phyloP scores from a whole-genome alignment of 2,329 filamentous ascomycete genomes.

The Epicoccum nigrum region DNA sequence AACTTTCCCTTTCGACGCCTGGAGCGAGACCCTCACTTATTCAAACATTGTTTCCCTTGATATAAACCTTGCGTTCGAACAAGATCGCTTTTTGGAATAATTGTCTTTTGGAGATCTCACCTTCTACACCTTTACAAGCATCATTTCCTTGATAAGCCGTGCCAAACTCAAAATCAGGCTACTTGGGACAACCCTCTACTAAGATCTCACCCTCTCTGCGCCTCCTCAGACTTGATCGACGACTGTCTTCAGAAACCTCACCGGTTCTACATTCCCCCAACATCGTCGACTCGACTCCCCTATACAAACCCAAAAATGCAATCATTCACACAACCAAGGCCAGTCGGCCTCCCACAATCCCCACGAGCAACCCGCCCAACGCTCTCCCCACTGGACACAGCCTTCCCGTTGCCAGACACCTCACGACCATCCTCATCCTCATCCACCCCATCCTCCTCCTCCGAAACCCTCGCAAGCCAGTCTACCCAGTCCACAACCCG shows the following conservation, averaged over 20 bases:
- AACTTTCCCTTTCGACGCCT: conserved; percentile 23
- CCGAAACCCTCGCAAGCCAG: conserved; percentile 4
- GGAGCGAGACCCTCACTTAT: conserved; percentile 22
- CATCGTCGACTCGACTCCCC: background rate
- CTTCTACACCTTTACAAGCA: too few relatives aligned
- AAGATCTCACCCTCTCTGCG: too few relatives aligned
- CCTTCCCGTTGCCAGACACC: conserved; percentile 14
- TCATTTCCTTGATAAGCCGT: background rate
- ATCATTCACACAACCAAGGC: conserved; percentile 23
- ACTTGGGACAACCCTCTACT: too few relatives aligned
- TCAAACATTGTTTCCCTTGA: conserved; percentile 26
- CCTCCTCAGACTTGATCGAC: too few relatives aligned
- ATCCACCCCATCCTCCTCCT: conserved; percentile 12
- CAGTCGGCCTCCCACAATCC: conserved; percentile 29
- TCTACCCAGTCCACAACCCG: too few relatives aligned
- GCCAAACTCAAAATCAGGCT: background rate
- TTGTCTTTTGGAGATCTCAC: too few relatives aligned
- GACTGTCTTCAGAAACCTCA: too few relatives aligned
- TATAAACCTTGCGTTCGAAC: conserved; percentile 11
- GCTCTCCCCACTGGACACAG: conserved; percentile 32
- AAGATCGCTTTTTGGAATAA: conserved; percentile 10
- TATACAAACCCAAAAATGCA: conserved; percentile 2
- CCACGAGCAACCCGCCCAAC: conserved; percentile 30
- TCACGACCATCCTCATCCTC: conserved; percentile 14
- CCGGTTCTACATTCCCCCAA: too few relatives aligned